Evolutionary conservation across 1,139 yeast species (phyloP).

Genomic region (Nakaseomyces nivariensis): DNA sequence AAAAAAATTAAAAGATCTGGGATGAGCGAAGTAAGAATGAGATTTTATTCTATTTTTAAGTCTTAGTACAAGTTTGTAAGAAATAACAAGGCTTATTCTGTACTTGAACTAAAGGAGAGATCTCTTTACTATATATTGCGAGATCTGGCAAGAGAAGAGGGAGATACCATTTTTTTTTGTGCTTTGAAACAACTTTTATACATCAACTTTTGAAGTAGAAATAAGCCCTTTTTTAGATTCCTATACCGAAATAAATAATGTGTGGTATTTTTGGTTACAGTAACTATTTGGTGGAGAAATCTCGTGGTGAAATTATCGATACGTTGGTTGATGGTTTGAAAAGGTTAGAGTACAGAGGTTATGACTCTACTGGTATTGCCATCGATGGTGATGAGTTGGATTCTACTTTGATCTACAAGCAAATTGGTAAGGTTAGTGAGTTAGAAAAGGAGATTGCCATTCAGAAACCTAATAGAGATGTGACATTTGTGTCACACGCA

Average conservation of each 20-base stretch:
- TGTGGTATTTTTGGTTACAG: slow-evolving; percentile 98
- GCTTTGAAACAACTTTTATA: too few species aligned
- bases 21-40: background rate
- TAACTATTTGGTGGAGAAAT: slow-evolving; percentile 84
- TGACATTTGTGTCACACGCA: slow-evolving; percentile 71
- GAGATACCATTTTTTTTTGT: too few species aligned
- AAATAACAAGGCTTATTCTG: too few species aligned
- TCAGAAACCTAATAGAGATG: slow-evolving; percentile 46
- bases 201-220: too few species aligned
- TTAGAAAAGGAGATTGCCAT: slow-evolving; percentile 58
- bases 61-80: too few species aligned
- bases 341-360: slow-evolving; percentile 94
- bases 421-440: slow-evolving; percentile 84
- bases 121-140: too few species aligned
- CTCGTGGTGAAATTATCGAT: slow-evolving; percentile 86
- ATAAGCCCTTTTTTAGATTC: background rate
- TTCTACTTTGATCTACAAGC: slow-evolving; percentile 62
- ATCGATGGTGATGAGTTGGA: slow-evolving; percentile 74
- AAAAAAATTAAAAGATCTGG: too few species aligned
- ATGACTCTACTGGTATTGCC: slow-evolving; percentile 95
- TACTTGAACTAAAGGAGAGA: too few species aligned
- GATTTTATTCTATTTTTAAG: too few species aligned
- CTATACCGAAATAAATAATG: slow-evolving; percentile 21
- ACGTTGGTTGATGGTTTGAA: slow-evolving; percentile 85
- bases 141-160: too few species aligned